Evolutionary conservation across 805 yeast species (phyloP).

Genomic region (Starmerella bacillaris): DNA sequence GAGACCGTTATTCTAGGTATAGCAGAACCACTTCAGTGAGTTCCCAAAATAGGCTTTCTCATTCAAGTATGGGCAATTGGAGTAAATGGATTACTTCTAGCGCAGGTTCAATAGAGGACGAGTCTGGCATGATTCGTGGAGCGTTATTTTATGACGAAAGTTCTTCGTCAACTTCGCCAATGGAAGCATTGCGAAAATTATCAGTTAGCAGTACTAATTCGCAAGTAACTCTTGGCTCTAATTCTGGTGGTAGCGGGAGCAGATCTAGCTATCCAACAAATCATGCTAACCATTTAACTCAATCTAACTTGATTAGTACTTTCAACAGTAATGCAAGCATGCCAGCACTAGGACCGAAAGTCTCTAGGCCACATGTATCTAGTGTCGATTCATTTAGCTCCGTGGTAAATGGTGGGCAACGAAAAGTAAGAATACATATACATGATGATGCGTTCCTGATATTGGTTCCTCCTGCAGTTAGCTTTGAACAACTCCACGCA

Average conservation of each 20-base stretch:
- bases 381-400: not conserved
- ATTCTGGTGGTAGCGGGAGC: not conserved
- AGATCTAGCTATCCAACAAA: not conserved
- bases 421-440: constrained; percentile 23
- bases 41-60: constrained; percentile 3
- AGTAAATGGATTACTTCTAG: constrained; percentile 5
- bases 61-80: constrained; percentile 2
- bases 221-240: constrained; percentile 7
- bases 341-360: not conserved
- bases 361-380: not conserved
- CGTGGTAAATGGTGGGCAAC: constrained; percentile 9
- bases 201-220: constrained; percentile 12
- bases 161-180: constrained; percentile 6
- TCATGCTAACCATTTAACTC: not conserved
- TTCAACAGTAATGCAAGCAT: not conserved
- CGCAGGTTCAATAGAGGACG: constrained; percentile 8
- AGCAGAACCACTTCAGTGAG: not conserved
- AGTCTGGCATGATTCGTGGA: constrained; percentile 6
- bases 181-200: constrained; percentile 14
- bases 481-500: constrained; percentile 35
- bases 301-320: no score
- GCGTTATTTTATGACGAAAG: constrained; percentile 12
- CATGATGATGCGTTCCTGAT: constrained; percentile 37
- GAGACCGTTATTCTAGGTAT: not conserved
- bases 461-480: constrained; percentile 38